Evolutionary conservation across 345 rosid species (phyloP), one percentile per base, ranked within the genome.

Genomic region (Xanthoceras sorbifolium): DNA sequence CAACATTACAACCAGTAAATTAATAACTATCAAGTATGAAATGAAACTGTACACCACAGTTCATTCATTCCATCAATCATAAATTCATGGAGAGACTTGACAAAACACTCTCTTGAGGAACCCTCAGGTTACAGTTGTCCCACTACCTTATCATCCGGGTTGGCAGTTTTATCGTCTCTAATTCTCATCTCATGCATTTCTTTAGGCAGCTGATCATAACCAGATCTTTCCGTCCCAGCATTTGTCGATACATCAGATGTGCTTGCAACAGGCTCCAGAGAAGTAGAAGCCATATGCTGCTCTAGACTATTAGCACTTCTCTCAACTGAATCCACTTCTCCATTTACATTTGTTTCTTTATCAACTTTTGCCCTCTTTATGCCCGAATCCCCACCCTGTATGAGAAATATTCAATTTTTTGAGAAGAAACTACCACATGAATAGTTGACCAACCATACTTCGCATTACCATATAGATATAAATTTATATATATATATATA

Each of bases 341-440:
- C 84, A 20, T 73, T 22, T 22, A 59, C 81, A 14, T 82, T 88
- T 44, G 66, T 75, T 54, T 88, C 93, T 87, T 86, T 89, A 83
- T 91, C 98, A 29, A 90, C 80, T 84, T 91, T 96, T 1, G 80
- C 87, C 84, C 98, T 94, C 87, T 91, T 97, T 25, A 80, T 79
- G 62, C 89, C 81, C 76, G 84, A 77, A 80, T 97, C 97, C 36
- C 90, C 92, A 73, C 93, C 93, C 98, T 97, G 71, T 22, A 32
- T 1, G 34, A 75, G 78, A 42, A 42, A 50, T 28, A 34, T 44
- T 48, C 66, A 61, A 69, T 46, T 62, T 26, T 32, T 34, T 18
- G 23, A 79, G n/a, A 48, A 76, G 26, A 71, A 76, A 71, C 62
- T 29, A n/a, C 42, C 11, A 34, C 44, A 54, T 5, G 59, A 71